These are phyloP conservation scores for Quercus lobata DNA, from an alignment of 331 rosid species.

Conservation along the genomic window DNA sequence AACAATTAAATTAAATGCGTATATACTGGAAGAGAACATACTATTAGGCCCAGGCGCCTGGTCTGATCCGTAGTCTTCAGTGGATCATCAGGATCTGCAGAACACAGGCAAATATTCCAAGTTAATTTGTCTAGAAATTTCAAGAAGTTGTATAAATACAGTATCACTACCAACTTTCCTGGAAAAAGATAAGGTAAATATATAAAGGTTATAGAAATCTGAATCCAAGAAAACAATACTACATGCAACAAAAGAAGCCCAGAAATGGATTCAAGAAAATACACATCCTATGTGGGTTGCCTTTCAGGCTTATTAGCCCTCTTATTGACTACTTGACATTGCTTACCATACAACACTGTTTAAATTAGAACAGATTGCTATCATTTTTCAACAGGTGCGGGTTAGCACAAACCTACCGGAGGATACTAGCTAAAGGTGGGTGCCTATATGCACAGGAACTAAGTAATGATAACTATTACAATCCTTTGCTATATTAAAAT, in stretches of 20 bases:
- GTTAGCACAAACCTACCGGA: not conserved
- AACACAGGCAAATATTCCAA: not conserved
- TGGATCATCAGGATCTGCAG: conserved; percentile 81
- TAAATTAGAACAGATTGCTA: not conserved
- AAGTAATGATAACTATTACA: not conserved
- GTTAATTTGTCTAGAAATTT: not conserved
- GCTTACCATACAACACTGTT: not conserved
- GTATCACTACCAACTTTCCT: not conserved
- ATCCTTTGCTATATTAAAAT: not conserved
- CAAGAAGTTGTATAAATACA: not conserved
- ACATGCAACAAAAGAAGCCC: not conserved
- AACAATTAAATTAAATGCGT: not conserved
- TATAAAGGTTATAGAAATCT: not conserved
- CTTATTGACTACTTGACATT: not conserved
- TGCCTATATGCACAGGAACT: not conserved
- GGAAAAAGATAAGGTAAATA: not conserved
- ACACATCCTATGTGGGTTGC: not conserved
- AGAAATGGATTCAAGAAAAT: not conserved
- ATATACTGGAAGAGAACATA: conserved; percentile 35
- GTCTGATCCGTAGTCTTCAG: conserved; percentile 84
- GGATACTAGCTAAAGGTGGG: not conserved
- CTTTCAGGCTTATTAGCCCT: not conserved
- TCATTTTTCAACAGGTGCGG: not conserved
- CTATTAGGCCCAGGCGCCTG: conserved; percentile 78
- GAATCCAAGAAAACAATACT: not conserved